phyloP scores from a whole-genome alignment of 2,329 filamentous ascomycete genomes.

The Microdochium nivale region DNA sequence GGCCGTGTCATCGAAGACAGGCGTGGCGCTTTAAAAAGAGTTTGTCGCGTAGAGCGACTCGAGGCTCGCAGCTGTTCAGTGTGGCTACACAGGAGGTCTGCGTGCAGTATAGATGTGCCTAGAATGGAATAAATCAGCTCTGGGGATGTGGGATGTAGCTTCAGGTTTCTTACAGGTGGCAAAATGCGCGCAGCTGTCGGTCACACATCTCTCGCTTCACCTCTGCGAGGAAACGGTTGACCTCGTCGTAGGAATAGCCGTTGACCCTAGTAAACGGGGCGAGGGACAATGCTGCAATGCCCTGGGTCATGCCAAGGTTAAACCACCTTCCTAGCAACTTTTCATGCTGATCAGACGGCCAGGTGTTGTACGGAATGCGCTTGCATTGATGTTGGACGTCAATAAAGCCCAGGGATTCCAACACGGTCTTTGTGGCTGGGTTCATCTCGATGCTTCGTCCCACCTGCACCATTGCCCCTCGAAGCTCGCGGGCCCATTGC shows the following conservation, averaged over 20 bases:
- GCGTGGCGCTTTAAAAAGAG: too few species aligned
- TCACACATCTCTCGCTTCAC: constrained; percentile 63
- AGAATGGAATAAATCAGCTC: constrained; percentile 3
- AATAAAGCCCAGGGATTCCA: constrained; percentile 67
- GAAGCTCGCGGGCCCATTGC: constrained; percentile 62
- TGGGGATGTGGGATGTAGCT: background rate
- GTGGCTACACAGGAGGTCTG: constrained; percentile 4
- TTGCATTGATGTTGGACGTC: constrained; percentile 67
- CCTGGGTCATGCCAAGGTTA: constrained; percentile 66
- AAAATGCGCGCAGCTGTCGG: constrained; percentile 62
- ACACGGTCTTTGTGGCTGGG: constrained; percentile 42
- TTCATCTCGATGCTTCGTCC: constrained; percentile 57
- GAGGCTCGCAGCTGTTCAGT: background rate
- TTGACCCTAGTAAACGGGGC: constrained; percentile 62
- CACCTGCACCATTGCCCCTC: constrained; percentile 57
- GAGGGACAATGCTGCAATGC: constrained; percentile 64
- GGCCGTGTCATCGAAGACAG: too few species aligned
- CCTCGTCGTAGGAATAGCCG: constrained; percentile 50
- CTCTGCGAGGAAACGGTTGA: constrained; percentile 51
- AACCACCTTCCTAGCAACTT: constrained; percentile 75
- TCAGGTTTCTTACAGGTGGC: constrained; percentile 57
- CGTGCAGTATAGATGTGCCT: constrained; percentile 19
- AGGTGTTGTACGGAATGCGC: constrained; percentile 65
- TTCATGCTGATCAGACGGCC: constrained; percentile 55
- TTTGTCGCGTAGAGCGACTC: background rate